Conservation (phyloP, 2,329 filamentous ascomycete species). For the Aureobasidium sp. region DNA sequence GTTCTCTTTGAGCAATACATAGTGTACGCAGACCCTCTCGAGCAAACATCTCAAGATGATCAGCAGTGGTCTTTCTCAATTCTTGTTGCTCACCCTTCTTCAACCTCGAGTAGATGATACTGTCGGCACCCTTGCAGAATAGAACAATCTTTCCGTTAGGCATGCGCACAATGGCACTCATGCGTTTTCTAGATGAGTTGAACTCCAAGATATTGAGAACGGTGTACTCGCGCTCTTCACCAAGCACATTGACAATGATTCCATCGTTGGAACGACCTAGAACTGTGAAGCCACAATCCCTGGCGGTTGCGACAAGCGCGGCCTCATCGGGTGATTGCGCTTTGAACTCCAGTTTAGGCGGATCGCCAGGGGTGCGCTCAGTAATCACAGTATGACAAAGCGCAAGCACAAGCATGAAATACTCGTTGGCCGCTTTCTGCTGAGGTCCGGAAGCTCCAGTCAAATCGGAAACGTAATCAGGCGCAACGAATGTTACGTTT, state of each 20-base stretch:
- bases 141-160: slow-evolving; percentile 82
- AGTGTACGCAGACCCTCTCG: slow-evolving; percentile 90
- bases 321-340: slow-evolving; percentile 96
- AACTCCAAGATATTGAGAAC: slow-evolving; percentile 95
- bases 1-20: slow-evolving; percentile 78
- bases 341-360: slow-evolving; percentile 87
- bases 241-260: slow-evolving; percentile 79
- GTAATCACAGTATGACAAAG: slow-evolving; percentile 97
- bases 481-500: slow-evolving; percentile 83
- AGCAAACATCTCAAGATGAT: slow-evolving; percentile 95
- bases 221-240: slow-evolving; percentile 74
- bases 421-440: slow-evolving; percentile 71
- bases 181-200: slow-evolving; percentile 91
- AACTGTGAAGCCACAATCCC: slow-evolving; percentile 92
- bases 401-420: slow-evolving; percentile 90
- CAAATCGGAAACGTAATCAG: slow-evolving; percentile 80
- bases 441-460: slow-evolving; percentile 67
- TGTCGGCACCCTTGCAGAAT: slow-evolving; percentile 97
- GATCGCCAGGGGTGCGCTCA: slow-evolving; percentile 81
- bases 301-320: slow-evolving; percentile 85
- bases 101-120: slow-evolving; percentile 89
- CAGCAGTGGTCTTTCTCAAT: slow-evolving; percentile 73
- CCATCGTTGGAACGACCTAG: slow-evolving; percentile 73
- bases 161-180: slow-evolving; percentile 96
- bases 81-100: slow-evolving; percentile 79